Base-by-base conservation (phyloP, 2,329 filamentous ascomycete genomes). In the Neospermospora avenae region DNA sequence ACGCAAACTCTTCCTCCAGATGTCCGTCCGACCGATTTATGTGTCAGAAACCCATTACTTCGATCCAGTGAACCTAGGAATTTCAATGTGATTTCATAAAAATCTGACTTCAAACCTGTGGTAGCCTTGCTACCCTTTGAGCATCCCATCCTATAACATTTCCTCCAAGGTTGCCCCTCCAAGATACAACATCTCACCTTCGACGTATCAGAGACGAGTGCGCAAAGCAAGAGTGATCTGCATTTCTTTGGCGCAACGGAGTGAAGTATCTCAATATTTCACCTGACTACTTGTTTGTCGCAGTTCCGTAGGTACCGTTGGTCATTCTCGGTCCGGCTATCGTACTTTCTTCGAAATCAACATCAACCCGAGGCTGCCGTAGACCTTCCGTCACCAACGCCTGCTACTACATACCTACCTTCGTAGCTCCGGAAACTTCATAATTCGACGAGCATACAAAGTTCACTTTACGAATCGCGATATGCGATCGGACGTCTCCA, bases 401-500 rank as follows among this genome's bases (percentile, higher is more conserved):
- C 53, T 20, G n/a, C n/a, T n/a, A n/a, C n/a, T n/a, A n/a, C n/a
- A n/a, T 28, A 7, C 13, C n/a, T 44, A n/a, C 25, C 16, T 41
- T 45, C 31, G 44, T 13, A 39, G 31, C 4, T 22, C 18, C 20
- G 22, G 13, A 52, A 13, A 24, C 10, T 2, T 24, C 49, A 20
- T 44, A 28, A 35, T 13, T 42, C 18, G 28, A 31, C 28, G 31
- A 22, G 18, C 57, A 51, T 51, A 55, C 4, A 39, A 58, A n/a
- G n/a, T n/a, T n/a, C n/a, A n/a, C n/a, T 22, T 22, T 41, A 42
- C 20, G 18, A 13, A 46, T 6, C 48, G 48, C 56, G 67, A 63
- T 22, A 69, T 70, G 65, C 56, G 51, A 66, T 62, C 18, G 55
- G 34, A 44, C 31, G 20, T 16, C 18, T 18, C 22, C 20, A 28